Conservation (phyloP, 1,284 basidiomycete genomes). For the Puccinia polysora region DNA sequence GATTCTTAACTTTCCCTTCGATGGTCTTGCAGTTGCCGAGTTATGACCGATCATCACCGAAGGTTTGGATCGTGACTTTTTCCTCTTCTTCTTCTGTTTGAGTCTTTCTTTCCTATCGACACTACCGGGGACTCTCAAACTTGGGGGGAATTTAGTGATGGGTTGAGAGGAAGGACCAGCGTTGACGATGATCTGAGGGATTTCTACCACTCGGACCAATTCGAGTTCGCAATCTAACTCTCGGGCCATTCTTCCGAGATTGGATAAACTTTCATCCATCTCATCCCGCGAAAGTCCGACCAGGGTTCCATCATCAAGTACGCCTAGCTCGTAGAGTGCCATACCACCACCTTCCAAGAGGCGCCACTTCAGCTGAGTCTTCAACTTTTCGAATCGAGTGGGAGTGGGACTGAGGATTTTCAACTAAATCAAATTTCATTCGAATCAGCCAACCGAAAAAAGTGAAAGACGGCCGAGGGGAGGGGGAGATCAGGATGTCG, state of each 20-base stretch:
- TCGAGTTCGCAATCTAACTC: slow-evolving; percentile 47
- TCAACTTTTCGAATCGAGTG: slow-evolving; percentile 51
- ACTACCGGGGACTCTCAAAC: slow-evolving; percentile 5
- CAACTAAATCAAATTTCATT: slow-evolving; percentile 5
- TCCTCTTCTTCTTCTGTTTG: slow-evolving; percentile 38
- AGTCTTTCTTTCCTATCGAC: slow-evolving; percentile 30
- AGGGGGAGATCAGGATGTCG: neutral
- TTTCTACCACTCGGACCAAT: slow-evolving; percentile 22
- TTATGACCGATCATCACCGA: neutral
- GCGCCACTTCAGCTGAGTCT: slow-evolving; percentile 53
- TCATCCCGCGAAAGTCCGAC: slow-evolving; percentile 49
- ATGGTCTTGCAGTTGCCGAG: neutral
- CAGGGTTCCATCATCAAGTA: slow-evolving; percentile 51
- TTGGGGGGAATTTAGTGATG: slow-evolving; percentile 1
- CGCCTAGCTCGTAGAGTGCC: slow-evolving; percentile 52
- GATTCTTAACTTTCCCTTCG: slow-evolving; percentile 20
- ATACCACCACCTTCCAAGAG: slow-evolving; percentile 51
- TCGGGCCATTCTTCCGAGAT: slow-evolving; percentile 49
- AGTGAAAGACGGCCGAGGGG: slow-evolving; percentile 39
- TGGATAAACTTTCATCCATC: slow-evolving; percentile 50
- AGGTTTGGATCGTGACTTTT: slow-evolving; percentile 25
- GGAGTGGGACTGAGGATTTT: slow-evolving; percentile 51
- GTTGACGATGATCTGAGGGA: slow-evolving; percentile 34
- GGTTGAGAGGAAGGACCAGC: slow-evolving; percentile 6
- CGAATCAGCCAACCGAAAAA: neutral